Evolutionary conservation across 495 filamentous ascomycete genomes (phyloP), one percentile per base, ranked within the genome.

Genomic region (Apodospora peruviana): DNA sequence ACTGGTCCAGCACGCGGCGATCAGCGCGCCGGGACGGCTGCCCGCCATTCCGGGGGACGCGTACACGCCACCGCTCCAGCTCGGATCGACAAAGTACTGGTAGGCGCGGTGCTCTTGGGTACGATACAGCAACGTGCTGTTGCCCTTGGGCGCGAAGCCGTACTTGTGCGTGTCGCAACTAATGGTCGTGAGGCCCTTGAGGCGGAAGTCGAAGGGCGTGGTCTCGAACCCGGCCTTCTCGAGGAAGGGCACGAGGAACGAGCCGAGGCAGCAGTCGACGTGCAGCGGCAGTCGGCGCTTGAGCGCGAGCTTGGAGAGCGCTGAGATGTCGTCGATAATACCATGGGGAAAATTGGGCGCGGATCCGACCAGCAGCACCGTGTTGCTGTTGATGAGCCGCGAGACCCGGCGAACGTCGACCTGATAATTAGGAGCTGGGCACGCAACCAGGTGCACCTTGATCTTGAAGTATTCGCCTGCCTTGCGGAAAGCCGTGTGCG

Each of bases 101-200:
- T 96, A 86, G 29, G 77, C 75, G 51, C 93, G 83, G 40, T 95
- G 80, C 37, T 78, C 68, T 35, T 81, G 73, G 46, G 79, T 87
- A 59, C 94, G 88, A 74, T 97, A 97, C 45, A 99, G 80, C 16
- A 96, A 69, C 8, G 90, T 91, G 22, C 83, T 88, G 74, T 93
- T 97, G 46, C 93, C 93, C 69, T 97, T 97, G 19, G 93, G 93
- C 0, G 93, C 94, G 67, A 99, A 99, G 20, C 93, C 93, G 65
- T 99, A 98, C 67, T 98, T 98, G 73, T 98, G 93, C 23, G 93
- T 99, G 64, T 99, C 93, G 61, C 91, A 95, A 57, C 80, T 86
- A 66, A 99, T 96, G 61, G 82, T 87, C 4, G 94, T 96, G 46
- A 99, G 94, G 61, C 93, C 93, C 47, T 86, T 86, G 48, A 93